phyloP scores from a whole-genome alignment of 345 rosid genomes.

The Cardiospermum halicacabum region DNA sequence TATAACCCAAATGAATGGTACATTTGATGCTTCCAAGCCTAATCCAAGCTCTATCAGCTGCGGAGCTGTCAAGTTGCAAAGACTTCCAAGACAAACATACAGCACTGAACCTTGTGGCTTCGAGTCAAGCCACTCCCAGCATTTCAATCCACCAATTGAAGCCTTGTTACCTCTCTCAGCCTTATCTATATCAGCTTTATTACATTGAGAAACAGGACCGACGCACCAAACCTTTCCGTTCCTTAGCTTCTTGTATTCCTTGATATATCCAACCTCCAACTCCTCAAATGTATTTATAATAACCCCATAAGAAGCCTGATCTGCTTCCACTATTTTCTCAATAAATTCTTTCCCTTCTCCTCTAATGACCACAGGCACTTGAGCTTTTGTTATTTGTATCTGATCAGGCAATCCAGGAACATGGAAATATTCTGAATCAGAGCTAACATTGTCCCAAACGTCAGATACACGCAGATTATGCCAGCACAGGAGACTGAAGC shows the following conservation, averaged over 20 bases:
- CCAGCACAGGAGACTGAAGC: constrained; percentile 18
- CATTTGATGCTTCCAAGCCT: constrained; percentile 13
- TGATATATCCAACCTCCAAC: constrained; percentile 21
- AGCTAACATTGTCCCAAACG: not conserved
- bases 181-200: constrained; percentile 13
- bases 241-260: constrained; percentile 22
- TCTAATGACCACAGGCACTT: constrained; percentile 10
- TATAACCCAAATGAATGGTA: constrained; percentile 12
- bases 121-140: constrained; percentile 24
- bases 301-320: constrained; percentile 25
- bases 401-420: constrained; percentile 27
- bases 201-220: constrained; percentile 27
- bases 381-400: constrained; percentile 11
- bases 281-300: constrained; percentile 34
- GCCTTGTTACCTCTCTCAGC: constrained; percentile 28
- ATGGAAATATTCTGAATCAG: constrained; percentile 9
- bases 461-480: not conserved
- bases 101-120: constrained; percentile 11
- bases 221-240: constrained; percentile 11
- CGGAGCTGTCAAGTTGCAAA: not conserved
- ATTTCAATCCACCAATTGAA: constrained; percentile 6
- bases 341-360: not conserved
- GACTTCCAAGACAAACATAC: constrained; percentile 14
- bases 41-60: constrained; percentile 1
- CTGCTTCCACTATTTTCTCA: constrained; percentile 14